phyloP scores from a whole-genome alignment of 108 stramenopile species.

The Skeletonema menzelii region DNA sequence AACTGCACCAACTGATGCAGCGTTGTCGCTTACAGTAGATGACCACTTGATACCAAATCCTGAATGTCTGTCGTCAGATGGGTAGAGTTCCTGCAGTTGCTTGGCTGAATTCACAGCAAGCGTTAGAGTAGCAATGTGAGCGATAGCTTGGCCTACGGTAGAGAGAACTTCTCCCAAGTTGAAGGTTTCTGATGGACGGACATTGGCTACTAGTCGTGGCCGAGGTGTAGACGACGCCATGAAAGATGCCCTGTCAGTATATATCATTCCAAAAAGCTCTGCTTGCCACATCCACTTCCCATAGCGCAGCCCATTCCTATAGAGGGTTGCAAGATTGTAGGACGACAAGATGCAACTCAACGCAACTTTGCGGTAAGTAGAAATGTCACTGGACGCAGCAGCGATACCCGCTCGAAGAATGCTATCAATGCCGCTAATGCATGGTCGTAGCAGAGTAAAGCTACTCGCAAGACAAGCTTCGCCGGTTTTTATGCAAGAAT shows the following conservation, averaged over 20 bases:
- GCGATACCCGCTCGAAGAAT: slow-evolving; percentile 61
- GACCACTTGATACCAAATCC: slow-evolving; percentile 23
- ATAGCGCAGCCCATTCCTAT: slow-evolving; percentile 65
- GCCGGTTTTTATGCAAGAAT: slow-evolving; percentile 50
- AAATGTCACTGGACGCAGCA: slow-evolving; percentile 47
- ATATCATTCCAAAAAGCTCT: slow-evolving; percentile 39
- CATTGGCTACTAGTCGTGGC: slow-evolving; percentile 38
- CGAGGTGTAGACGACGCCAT: slow-evolving; percentile 53
- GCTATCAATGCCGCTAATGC: slow-evolving; percentile 63
- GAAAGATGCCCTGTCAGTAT: slow-evolving; percentile 31
- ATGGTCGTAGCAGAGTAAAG: slow-evolving; percentile 68
- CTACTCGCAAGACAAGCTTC: slow-evolving; percentile 68
- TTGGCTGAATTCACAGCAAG: slow-evolving; percentile 41
- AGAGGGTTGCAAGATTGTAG: slow-evolving; percentile 60
- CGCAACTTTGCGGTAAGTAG: slow-evolving; percentile 42
- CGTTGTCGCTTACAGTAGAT: not conserved
- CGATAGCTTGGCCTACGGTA: slow-evolving; percentile 45
- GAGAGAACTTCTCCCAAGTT: slow-evolving; percentile 33
- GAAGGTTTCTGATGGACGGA: slow-evolving; percentile 57
- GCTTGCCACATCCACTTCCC: slow-evolving; percentile 66
- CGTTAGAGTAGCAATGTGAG: slow-evolving; percentile 50
- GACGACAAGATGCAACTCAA: slow-evolving; percentile 58
- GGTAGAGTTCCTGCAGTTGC: slow-evolving; percentile 24
- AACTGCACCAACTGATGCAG: slow-evolving; percentile 14
- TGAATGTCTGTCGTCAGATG: not conserved